Evolutionary conservation across 2,329 filamentous ascomycete species (phyloP), one percentile per base, ranked within the genome.

Genomic region (Fusarium devonianum): DNA sequence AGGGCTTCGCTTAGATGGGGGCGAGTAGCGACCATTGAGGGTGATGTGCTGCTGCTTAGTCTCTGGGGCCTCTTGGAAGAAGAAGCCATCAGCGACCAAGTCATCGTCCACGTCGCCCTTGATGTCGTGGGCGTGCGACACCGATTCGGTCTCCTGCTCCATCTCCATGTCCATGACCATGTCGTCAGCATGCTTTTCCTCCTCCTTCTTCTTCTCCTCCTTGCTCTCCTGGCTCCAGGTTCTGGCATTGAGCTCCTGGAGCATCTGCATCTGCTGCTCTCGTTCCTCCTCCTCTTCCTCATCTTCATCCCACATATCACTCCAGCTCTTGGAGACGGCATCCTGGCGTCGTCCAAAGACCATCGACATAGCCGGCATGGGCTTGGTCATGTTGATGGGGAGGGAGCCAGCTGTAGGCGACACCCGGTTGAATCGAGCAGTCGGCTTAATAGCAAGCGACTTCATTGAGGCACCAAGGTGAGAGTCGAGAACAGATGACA

Each of bases 301-400:
- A 43, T 97, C 93, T 71, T 97, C 93, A 50, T 97, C 93, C 88
- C 92, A 97, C 71, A 97, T 85, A 71, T 99, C 94, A 67, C 92
- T 96, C 94, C 94, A 99, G 78, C 94, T 97, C 87, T 97, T 97
- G 47, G 94, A 96, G 36, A 95, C 90, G 36, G 82, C 78, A 34
- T 93, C 88, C 56, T 85, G 83, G 69, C 88, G 85, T 67, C 86
- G 86, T 40, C 89, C 90, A 69, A 96, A 93, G 39, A 93, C 84
- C 67, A 88, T 83, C 4, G 89, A 86, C 80, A 93, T 87, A 53
- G 89, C 86, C 43, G 87, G 81, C 56, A 84, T 79, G 1, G 90
- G 88, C 68, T 94, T 85, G 11, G 88, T 89, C 73, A 92, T 90
- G 56, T 82, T 85, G 68, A 94, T 93, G 5, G 89, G 87, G 18